Conservation (phyloP, 2,329 filamentous ascomycete genomes). For the Exophiala viscosa region DNA sequence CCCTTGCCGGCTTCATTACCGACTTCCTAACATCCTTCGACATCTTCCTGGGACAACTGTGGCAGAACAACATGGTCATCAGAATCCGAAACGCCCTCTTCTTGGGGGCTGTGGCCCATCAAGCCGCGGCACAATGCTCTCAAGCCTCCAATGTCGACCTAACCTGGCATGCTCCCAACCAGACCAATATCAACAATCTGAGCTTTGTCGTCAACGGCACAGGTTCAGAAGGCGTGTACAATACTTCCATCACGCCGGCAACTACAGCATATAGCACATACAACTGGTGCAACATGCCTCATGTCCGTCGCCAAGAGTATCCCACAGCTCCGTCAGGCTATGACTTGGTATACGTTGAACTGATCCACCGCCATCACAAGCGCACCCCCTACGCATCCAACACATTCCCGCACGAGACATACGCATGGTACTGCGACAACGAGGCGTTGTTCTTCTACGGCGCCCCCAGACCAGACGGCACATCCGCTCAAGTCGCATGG, state of each 20-base stretch:
- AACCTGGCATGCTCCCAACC: conserved; percentile 57
- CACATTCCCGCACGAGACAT: conserved; percentile 69
- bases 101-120: conserved; percentile 2
- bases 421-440: conserved; percentile 69
- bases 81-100: conserved; percentile 8
- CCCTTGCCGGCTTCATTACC: conserved; percentile 4
- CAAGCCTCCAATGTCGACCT: conserved; percentile 36
- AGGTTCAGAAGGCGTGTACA: conserved; percentile 71
- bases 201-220: conserved; percentile 53
- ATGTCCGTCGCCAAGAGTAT: conserved; percentile 68
- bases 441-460: conserved; percentile 68
- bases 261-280: conserved; percentile 58
- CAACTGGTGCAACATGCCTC: conserved; percentile 87
- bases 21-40: conserved; percentile 11
- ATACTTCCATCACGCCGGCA: conserved; percentile 59
- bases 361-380: conserved; percentile 82
- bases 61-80: conserved; percentile 10
- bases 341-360: conserved; percentile 69
- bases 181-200: conserved; percentile 60
- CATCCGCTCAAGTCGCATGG: conserved; percentile 62
- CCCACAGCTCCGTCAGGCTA: conserved; percentile 52
- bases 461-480: conserved; percentile 45
- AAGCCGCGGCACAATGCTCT: conserved; percentile 8
- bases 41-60: conserved; percentile 5
- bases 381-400: conserved; percentile 76